Conservation (phyloP, 306 rosid species). For the Gastrolobium villosum region DNA sequence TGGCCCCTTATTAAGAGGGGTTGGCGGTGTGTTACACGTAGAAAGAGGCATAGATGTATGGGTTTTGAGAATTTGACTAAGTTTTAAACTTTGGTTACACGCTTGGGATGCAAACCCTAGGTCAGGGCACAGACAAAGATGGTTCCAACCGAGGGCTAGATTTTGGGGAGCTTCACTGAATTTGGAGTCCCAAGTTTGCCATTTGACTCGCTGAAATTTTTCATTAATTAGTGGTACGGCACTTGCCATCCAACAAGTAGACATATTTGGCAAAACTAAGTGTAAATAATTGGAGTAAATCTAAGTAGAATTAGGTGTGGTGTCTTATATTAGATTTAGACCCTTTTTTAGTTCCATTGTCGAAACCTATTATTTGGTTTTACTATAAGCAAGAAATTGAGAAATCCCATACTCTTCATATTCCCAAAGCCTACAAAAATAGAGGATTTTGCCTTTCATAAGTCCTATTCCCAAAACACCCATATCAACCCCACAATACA, state of each 20-base stretch:
- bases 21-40: constrained; percentile 59
- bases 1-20: constrained; percentile 43
- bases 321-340: constrained; percentile 22
- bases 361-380: constrained; percentile 53
- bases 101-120: constrained; percentile 76
- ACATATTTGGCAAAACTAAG: constrained; percentile 57
- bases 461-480: constrained; percentile 4
- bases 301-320: background rate
- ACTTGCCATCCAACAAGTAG: constrained; percentile 55
- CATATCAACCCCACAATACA: background rate
- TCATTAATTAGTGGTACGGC: constrained; percentile 62
- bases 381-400: constrained; percentile 60
- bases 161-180: constrained; percentile 79
- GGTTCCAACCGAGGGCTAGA: constrained; percentile 84
- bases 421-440: constrained; percentile 60
- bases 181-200: constrained; percentile 77
- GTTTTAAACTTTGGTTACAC: constrained; percentile 66
- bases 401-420: constrained; percentile 59
- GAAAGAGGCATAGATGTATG: constrained; percentile 72
- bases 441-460: constrained; percentile 55
- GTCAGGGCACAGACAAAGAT: constrained; percentile 78
- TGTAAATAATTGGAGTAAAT: constrained; percentile 40
- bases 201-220: constrained; percentile 59
- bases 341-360: constrained; percentile 41
- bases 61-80: constrained; percentile 67